Base-by-base conservation (phyloP, 345 rosid genomes). In the Gossypioides kirkii region DNA sequence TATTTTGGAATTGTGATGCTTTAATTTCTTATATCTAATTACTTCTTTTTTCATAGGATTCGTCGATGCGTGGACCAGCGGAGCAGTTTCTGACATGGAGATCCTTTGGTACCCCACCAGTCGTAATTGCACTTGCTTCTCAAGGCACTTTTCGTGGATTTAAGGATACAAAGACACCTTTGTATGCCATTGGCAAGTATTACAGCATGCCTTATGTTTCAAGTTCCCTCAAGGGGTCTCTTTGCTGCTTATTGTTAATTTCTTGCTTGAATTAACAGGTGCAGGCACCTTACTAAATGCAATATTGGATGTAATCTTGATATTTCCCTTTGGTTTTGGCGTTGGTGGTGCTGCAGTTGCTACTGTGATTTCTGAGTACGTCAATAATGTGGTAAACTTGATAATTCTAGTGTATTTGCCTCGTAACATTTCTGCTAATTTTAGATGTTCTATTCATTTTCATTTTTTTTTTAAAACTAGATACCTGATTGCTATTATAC, bases 321-420 rank as follows among this genome's bases (percentile, higher is more conserved):
- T 94, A 77, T 88, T 90, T 84, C 36, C 82, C n/a, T 80, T 83
- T 74, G 86, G 87, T 73, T 84, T 92, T 72, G 96, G 98, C 67
- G 80, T 90, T 77, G 81, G 87, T 61, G 98, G 98, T 77, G 96
- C 96, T 77, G 98, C 98, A 65, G 78, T 85, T 79, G 83, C 98
- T 75, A 89, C 97, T 3, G 97, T 94, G 89, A 90, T 87, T 76
- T 92, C 98, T 86, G 98, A 94, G 98, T 94, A 94, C 22, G 98
- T 92, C 80, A 73, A 50, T 76, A 78, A 71, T 90, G 86, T 85
- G 93, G 93, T 91, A 90, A 91, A 87, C 74, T 80, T 73, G 46
- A 73, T 75, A 55, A 52, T 77, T 38, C 56, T 50, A 22, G 70
- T 77, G 59, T 46, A 59, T 63, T 77, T 73, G 73, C 67, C 56